These are phyloP conservation scores for Lophiostoma macrostomum DNA, from an alignment of 495 filamentous ascomycete genomes.

Conservation along the genomic window DNA sequence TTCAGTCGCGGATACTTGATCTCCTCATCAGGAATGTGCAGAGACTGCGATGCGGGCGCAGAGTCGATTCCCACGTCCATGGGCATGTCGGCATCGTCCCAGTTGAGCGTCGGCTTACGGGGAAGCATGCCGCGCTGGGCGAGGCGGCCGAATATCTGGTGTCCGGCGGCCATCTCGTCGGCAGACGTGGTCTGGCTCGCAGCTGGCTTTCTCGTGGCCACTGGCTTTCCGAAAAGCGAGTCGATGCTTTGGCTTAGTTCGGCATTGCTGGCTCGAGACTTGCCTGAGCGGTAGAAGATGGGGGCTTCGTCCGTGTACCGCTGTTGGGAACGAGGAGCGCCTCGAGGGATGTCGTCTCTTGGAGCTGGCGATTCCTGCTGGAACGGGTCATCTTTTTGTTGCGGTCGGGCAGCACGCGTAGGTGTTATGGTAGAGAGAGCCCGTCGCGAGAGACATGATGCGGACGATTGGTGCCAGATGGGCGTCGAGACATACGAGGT, in stretches of 20 bases:
- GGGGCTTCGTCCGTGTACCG: neutral
- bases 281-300: neutral
- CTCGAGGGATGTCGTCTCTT: neutral
- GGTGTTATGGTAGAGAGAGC: neutral
- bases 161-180: conserved; percentile 2
- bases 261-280: neutral
- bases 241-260: neutral
- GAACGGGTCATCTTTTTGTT: neutral
- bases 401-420: neutral
- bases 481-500: neutral
- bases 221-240: neutral
- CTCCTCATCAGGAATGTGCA: conserved; percentile 13
- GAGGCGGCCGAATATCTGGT: neutral
- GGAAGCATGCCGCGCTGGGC: conserved; percentile 7
- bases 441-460: neutral
- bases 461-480: neutral
- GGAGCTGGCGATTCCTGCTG: neutral
- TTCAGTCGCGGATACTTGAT: conserved; percentile 35
- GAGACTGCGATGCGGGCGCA: no score
- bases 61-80: no score
- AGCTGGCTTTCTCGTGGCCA: neutral
- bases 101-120: neutral
- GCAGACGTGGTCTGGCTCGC: neutral
- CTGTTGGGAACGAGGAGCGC: conserved; percentile 1
- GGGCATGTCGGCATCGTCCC: conserved; percentile 16